phyloP scores from a whole-genome alignment of 306 rosid genomes.

The Styphnolobium japonicum region DNA sequence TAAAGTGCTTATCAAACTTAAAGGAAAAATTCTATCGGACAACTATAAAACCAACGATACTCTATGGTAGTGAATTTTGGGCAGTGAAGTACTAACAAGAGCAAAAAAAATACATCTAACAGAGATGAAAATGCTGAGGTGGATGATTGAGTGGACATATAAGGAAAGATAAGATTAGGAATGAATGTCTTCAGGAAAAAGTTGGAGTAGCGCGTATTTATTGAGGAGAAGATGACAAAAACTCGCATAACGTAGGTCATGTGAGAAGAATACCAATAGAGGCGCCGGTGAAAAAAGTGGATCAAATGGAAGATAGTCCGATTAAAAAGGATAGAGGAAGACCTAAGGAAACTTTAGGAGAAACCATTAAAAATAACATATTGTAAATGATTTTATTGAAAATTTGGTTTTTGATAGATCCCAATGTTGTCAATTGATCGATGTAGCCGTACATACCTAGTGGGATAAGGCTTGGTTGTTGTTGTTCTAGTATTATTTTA shows the following conservation, averaged over 20 bases:
- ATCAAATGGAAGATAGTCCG: too few relatives aligned
- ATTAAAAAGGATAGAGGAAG: not conserved
- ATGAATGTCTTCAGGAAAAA: not conserved
- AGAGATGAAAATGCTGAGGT: not conserved
- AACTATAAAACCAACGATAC: too few relatives aligned
- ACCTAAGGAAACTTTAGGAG: not conserved
- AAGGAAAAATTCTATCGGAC: too few relatives aligned
- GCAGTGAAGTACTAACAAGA: too few relatives aligned
- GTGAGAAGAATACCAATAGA: too few relatives aligned
- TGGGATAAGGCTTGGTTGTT: not conserved
- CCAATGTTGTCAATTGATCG: not conserved
- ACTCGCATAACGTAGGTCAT: not conserved
- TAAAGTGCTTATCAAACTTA: too few relatives aligned
- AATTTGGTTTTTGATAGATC: not conserved
- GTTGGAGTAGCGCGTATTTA: not conserved
- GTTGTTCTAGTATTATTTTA: not conserved
- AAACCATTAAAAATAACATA: not conserved
- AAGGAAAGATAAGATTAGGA: too few relatives aligned
- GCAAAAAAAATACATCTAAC: not conserved
- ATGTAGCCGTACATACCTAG: not conserved
- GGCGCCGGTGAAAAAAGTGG: not conserved
- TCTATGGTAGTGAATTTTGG: too few relatives aligned
- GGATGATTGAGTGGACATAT: too few relatives aligned
- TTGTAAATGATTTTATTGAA: not conserved
- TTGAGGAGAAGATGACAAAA: not conserved